These are phyloP conservation scores for Eucalyptus microcorys DNA, from an alignment of 345 rosid species.

Conservation along the genomic window DNA sequence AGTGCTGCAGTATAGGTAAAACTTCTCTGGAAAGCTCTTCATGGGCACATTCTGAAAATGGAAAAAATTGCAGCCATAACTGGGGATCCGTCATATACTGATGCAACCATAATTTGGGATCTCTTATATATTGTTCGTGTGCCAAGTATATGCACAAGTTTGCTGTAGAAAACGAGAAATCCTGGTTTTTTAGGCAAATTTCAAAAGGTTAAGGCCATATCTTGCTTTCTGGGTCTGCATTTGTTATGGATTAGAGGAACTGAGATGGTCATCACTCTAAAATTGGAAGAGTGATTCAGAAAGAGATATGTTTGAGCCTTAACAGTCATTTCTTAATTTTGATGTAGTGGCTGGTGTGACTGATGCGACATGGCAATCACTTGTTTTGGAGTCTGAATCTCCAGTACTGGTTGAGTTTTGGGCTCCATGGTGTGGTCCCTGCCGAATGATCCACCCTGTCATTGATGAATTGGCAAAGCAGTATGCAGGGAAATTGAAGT, in stretches of 20 bases:
- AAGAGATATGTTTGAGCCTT: not conserved
- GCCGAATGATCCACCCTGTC: constrained; percentile 38
- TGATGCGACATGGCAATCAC: constrained; percentile 22
- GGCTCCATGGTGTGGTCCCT: constrained; percentile 57
- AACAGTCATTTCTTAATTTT: not conserved
- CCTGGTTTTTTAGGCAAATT: not conserved
- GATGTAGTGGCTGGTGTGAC: constrained; percentile 17
- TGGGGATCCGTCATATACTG: not conserved
- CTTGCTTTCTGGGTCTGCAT: not conserved
- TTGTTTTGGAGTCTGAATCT: constrained; percentile 12
- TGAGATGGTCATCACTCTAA: not conserved
- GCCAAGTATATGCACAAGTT: not conserved
- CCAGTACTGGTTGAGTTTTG: constrained; percentile 42
- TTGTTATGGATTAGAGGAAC: not conserved
- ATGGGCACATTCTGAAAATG: not conserved
- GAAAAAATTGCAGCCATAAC: not conserved
- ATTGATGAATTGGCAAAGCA: constrained; percentile 27
- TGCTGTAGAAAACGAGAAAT: not conserved
- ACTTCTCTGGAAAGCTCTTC: not conserved
- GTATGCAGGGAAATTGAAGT: constrained; percentile 33
- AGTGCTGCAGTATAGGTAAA: not conserved
- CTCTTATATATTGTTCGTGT: not conserved
- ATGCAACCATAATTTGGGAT: not conserved
- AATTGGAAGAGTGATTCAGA: not conserved
- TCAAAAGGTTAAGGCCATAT: not conserved